Evolutionary conservation across 768 basidiomycete species (phyloP).

Genomic region (Gloeopeniophorella convolvens): DNA sequence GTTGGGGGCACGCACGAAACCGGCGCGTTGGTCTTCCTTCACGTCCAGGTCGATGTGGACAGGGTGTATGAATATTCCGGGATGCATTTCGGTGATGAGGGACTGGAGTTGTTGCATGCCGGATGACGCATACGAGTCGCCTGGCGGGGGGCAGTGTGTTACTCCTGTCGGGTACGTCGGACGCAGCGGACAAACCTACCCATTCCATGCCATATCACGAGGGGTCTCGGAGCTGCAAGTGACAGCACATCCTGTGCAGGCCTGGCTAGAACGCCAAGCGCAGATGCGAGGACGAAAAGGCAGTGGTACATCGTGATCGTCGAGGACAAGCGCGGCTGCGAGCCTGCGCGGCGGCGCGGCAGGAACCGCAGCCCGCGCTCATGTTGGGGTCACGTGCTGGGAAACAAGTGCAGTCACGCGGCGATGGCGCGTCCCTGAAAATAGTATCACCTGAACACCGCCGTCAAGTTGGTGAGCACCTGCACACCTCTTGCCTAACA

Average conservation of each 20-base stretch:
- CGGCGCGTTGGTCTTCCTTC: conserved; percentile 60
- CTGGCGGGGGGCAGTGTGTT: conserved; percentile 25
- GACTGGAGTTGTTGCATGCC: conserved; percentile 65
- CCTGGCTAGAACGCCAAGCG: background rate
- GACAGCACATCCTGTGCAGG: conserved; percentile 12
- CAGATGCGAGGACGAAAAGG: background rate
- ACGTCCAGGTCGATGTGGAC: conserved; percentile 58
- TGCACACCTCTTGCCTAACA: too few species aligned
- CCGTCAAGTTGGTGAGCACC: too few species aligned
- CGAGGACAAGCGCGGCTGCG: too few species aligned
- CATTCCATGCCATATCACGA: conserved; percentile 75
- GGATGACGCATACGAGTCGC: conserved; percentile 69
- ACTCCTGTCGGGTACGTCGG: background rate
- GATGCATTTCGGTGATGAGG: conserved; percentile 55
- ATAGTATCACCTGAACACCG: too few species aligned
- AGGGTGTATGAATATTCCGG: conserved; percentile 73
- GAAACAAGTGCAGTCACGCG: too few species aligned
- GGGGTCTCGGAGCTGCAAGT: conserved; percentile 34
- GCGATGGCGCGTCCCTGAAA: too few species aligned
- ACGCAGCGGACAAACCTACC: conserved; percentile 31
- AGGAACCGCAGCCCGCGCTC: too few species aligned
- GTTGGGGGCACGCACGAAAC: conserved; percentile 52
- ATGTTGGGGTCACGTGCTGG: too few species aligned
- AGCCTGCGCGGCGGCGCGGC: too few species aligned
- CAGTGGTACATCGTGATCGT: background rate